Conservation (phyloP, 2,329 filamentous ascomycete genomes). For the Sclerotinia glacialis region DNA sequence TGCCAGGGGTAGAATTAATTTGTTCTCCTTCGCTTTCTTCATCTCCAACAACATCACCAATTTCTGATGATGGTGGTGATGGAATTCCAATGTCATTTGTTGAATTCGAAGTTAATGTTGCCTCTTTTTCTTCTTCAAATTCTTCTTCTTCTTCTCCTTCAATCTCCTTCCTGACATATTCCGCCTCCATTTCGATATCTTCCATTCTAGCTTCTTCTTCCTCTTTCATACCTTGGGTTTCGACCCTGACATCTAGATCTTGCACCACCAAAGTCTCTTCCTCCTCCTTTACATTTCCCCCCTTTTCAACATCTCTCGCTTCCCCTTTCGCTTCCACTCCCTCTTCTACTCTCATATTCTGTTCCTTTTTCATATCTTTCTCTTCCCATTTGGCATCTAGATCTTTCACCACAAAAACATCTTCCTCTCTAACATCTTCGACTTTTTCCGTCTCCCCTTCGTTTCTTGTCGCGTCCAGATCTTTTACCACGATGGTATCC, state of each 20-base stretch:
- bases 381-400: background rate
- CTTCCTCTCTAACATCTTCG: conserved; percentile 1
- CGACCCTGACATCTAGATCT: conserved; percentile 7
- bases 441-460: background rate
- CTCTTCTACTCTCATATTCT: background rate
- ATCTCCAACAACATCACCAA: conserved; percentile 1
- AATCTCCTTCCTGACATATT: background rate
- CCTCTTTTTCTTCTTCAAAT: background rate
- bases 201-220: background rate
- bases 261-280: background rate
- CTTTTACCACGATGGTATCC: background rate
- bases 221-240: background rate
- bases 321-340: too few relatives aligned
- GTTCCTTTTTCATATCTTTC: background rate
- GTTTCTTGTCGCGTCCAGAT: conserved; percentile 5
- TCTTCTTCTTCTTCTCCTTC: background rate
- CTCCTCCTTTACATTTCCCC: background rate
- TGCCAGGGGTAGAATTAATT: conserved; percentile 19
- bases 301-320: background rate
- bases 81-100: background rate
- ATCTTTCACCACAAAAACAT: conserved; percentile 5
- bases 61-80: conserved; percentile 21
- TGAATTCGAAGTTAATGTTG: background rate
- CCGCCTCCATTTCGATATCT: background rate
- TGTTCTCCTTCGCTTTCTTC: background rate